Conservation (phyloP, 106 monocot genomes). For the Dioscorea dumetorum region DNA sequence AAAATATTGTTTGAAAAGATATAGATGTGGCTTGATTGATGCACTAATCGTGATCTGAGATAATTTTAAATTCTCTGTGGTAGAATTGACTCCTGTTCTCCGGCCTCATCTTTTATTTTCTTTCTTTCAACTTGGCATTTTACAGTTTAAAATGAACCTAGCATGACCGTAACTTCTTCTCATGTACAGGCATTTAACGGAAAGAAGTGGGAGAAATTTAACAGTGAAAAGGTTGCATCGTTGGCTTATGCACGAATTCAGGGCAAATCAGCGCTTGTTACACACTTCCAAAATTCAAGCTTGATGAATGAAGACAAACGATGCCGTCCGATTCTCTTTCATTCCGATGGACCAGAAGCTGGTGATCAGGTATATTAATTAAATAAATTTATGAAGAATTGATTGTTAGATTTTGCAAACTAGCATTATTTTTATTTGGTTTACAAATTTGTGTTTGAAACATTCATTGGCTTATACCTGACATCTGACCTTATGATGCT, state of each 20-base stretch:
- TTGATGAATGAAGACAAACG: conserved; percentile 69
- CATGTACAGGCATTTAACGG: conserved; percentile 44
- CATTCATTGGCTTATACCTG: background rate
- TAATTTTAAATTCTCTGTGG: too few species aligned
- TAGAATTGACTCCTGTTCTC: too few species aligned
- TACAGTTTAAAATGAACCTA: too few species aligned
- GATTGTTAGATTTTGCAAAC: background rate
- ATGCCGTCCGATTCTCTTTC: conserved; percentile 51
- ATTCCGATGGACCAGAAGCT: conserved; percentile 27
- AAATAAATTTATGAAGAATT: background rate
- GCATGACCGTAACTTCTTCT: background rate
- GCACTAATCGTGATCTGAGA: too few species aligned
- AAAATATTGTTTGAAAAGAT: too few species aligned
- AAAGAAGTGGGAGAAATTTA: conserved; percentile 62
- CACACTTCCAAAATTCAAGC: conserved; percentile 65
- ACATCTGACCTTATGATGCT: background rate
- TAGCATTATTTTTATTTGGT: background rate
- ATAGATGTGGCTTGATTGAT: too few species aligned
- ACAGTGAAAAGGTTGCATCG: conserved; percentile 60
- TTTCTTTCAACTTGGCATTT: too few species aligned
- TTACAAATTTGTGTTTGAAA: background rate
- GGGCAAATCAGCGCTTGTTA: conserved; percentile 43
- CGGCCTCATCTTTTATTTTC: too few species aligned
- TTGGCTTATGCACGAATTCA: conserved; percentile 62
- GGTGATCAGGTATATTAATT: conserved; percentile 29